A percentile compares a stretch with the other conserved stretches of the same genome.
Conservation (phyloP, 371 early-diverging fungal species). For the Mortierella sp. region DNA sequence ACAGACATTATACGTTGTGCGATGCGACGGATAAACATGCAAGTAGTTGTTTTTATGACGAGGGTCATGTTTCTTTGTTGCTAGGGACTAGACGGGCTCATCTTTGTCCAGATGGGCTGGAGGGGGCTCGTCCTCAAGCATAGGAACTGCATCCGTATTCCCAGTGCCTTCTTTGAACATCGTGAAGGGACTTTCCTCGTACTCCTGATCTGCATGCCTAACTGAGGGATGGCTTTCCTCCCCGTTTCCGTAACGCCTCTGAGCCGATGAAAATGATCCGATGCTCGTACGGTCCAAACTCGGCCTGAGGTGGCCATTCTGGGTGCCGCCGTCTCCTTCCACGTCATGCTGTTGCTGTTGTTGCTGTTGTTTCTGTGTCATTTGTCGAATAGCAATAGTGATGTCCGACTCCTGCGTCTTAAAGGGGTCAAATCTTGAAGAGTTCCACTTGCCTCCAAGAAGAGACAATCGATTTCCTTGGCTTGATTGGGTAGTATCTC, state of each 20-base stretch:
- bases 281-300: conserved; percentile 7
- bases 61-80: too few species aligned
- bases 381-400: conserved; percentile 29
- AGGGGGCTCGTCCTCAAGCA: conserved; percentile 36
- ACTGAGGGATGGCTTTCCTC: background rate
- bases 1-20: too few species aligned
- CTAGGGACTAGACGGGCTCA: background rate
- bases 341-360: background rate
- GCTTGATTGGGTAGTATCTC: background rate
- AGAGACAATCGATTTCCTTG: conserved; percentile 15
- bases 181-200: conserved; percentile 3
- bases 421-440: conserved; percentile 17
- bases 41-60: too few species aligned
- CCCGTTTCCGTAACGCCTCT: background rate
- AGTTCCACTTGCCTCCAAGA: conserved; percentile 8
- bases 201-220: background rate
- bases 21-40: too few species aligned
- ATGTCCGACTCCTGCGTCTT: conserved; percentile 27
- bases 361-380: conserved; percentile 12
- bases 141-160: conserved; percentile 21
- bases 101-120: conserved; percentile 21
- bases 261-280: background rate
- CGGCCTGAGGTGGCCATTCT: background rate
- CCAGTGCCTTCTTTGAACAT: conserved; percentile 17
- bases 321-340: background rate